Evolutionary conservation across 2,329 filamentous ascomycete species (phyloP).

Genomic region (Hirsutella rhossiliensis): DNA sequence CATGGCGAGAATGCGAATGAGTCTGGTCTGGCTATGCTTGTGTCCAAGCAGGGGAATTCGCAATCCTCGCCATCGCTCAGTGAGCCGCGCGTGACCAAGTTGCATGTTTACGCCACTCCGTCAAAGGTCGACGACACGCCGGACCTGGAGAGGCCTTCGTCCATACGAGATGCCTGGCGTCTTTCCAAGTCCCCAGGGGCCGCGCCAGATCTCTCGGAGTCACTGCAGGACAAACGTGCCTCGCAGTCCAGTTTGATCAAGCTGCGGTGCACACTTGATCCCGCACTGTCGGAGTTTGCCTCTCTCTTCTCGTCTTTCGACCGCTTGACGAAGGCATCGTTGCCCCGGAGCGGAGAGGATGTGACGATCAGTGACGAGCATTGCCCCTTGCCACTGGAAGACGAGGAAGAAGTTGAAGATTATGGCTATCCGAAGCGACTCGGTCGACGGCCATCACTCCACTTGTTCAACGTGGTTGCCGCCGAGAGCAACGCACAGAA

Average conservation of each 20-base stretch:
- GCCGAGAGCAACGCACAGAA: slow-evolving; percentile 2
- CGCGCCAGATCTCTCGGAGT: neutral
- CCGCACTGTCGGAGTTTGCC: slow-evolving; percentile 14
- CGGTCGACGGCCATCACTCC: slow-evolving; percentile 1
- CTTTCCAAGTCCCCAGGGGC: slow-evolving; percentile 3
- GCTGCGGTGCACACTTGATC: slow-evolving; percentile 9
- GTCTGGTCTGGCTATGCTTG: neutral
- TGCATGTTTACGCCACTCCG: neutral
- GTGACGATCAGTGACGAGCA: neutral
- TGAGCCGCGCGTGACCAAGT: neutral
- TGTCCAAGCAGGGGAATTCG: neutral
- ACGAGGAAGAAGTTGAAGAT: neutral
- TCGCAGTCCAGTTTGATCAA: slow-evolving; percentile 6
- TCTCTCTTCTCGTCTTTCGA: slow-evolving; percentile 16
- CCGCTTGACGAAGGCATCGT: slow-evolving; percentile 11
- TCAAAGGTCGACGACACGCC: neutral
- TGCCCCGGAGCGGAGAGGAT: slow-evolving; percentile 9
- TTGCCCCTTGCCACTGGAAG: neutral
- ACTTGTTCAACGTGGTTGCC: neutral
- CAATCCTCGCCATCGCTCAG: neutral
- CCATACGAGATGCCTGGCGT: neutral
- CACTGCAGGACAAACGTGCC: slow-evolving; percentile 1
- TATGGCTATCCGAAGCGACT: neutral
- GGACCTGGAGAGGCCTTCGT: neutral
- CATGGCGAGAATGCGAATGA: neutral